Base-by-base conservation (phyloP, 2,329 filamentous ascomycete species). In the Ceratocystis albifundus region DNA sequence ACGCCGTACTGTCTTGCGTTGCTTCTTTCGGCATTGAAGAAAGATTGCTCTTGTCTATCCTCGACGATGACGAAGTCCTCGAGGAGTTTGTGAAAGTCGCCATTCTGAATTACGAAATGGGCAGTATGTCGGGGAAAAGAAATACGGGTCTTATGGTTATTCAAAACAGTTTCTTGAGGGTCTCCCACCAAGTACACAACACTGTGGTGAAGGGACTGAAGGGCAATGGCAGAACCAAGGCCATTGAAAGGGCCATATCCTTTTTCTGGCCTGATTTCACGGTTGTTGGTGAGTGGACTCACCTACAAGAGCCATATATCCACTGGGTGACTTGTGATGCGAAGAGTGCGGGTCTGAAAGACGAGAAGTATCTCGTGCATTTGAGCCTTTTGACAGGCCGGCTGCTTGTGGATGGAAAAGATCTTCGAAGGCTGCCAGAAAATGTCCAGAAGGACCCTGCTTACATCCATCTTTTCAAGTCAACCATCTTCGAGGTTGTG, bases 381-480 rank as follows among this genome's bases (percentile, higher is more conserved):
- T 79, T 79, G 69, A 82, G 83, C 68, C 62, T 83, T 0, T 69
- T 86, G 1, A 79, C 75, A 0, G 82, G 79, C 0, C 74, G 79
- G 28, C 72, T 87, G 0, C 74, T 84, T 0, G 76, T 85, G 0
- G 76, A 84, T 66, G 82, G 82, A 0, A 53, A 73, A 0, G 82
- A 80, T 0, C 69, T 84, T 0, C 71, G 76, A 3, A 75, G 78
- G 1, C 74, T 85, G 0, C 82, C 82, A 0, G 2, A 10, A 0
- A 68, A 76, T 0, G 85, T 82, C 62, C 74, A 78, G 44, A 6
- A 15, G 0, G 74, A 82, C 64, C 6, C 69, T 0, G 72, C 72
- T 0, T 85, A 81, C 68, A 10, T 12, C 0, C 69, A 70, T 0
- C 70, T 85, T 0, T 84, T 85, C 70, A 76, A 77, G 0, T 65